A percentile compares a stretch with the other conserved stretches of the same genome.
Conservation (phyloP, 306 rosid species). For the Pueraria montana region DNA sequence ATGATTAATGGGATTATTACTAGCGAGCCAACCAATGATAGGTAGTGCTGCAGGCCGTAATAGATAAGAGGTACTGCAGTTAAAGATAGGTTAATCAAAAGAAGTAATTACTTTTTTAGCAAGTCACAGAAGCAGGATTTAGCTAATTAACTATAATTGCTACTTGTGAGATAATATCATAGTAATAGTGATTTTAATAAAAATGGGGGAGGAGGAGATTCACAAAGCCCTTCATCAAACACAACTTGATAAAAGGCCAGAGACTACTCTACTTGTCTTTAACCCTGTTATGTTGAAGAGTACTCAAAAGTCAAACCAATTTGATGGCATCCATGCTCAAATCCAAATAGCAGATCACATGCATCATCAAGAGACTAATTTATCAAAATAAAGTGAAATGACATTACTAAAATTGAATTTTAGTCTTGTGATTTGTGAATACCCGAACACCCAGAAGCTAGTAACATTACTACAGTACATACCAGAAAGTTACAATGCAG, state of each 20-base stretch:
- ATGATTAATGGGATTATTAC: slow-evolving; percentile 80
- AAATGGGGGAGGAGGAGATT: neutral
- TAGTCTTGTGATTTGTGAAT: neutral
- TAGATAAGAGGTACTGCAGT: slow-evolving; percentile 83
- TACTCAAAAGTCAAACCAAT: neutral
- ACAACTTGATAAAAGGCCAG: neutral
- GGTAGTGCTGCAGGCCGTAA: slow-evolving; percentile 90
- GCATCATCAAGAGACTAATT: neutral
- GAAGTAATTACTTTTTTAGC: no score
- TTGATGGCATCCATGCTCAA: neutral
- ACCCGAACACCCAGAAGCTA: neutral
- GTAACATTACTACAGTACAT: slow-evolving; percentile 8
- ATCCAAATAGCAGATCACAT: neutral
- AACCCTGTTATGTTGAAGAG: neutral
- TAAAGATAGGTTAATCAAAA: no score
- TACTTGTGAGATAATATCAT: neutral
- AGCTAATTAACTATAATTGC: slow-evolving; percentile 2
- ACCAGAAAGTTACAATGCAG: neutral
- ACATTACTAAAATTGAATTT: slow-evolving; percentile 14
- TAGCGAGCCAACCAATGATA: slow-evolving; percentile 92
- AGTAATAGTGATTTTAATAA: neutral
- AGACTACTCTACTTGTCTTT: neutral
- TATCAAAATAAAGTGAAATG: slow-evolving; percentile 17
- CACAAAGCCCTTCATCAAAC: neutral
- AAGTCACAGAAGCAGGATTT: no score